A percentile compares a stretch with the other conserved stretches of the same genome.
phyloP scores from a whole-genome alignment of 2,329 filamentous ascomycete species.

The Aspergillus sp. region DNA sequence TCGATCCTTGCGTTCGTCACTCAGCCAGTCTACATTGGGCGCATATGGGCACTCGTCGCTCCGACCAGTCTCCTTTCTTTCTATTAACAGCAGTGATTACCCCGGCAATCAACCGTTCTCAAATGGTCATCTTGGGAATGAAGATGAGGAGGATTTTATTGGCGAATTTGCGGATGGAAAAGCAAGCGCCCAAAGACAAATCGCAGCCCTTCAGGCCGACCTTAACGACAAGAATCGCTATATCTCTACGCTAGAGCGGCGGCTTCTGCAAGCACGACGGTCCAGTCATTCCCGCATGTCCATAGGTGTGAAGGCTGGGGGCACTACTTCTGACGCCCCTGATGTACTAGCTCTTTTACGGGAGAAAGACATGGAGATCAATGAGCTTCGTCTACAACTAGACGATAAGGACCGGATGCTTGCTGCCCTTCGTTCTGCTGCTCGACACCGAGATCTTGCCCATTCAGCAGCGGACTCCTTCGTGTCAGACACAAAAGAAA shows the following conservation, averaged over 20 bases:
- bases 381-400: slow-evolving; percentile 80
- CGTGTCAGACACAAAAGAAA: slow-evolving; percentile 33
- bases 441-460: slow-evolving; percentile 80
- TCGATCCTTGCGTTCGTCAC: slow-evolving; percentile 67
- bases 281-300: slow-evolving; percentile 88
- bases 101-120: slow-evolving; percentile 32
- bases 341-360: slow-evolving; percentile 71
- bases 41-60: slow-evolving; percentile 56
- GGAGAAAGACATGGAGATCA: slow-evolving; percentile 91
- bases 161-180: slow-evolving; percentile 86
- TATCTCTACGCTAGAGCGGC: slow-evolving; percentile 89
- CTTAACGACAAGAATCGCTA: slow-evolving; percentile 96
- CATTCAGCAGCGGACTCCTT: slow-evolving; percentile 54
- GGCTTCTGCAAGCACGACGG: slow-evolving; percentile 83
- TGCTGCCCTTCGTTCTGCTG: slow-evolving; percentile 77
- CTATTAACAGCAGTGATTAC: slow-evolving; percentile 50
- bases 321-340: slow-evolving; percentile 75
- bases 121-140: slow-evolving; percentile 38
- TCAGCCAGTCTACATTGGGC: slow-evolving; percentile 62
- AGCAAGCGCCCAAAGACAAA: slow-evolving; percentile 80
- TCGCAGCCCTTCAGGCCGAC: slow-evolving; percentile 90
- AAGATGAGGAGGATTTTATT: slow-evolving; percentile 66
- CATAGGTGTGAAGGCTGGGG: slow-evolving; percentile 65
- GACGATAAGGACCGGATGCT: slow-evolving; percentile 97
- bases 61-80: slow-evolving; percentile 68